Evolutionary conservation across 1,139 yeast genomes (phyloP).

Genomic region (Suhomyces guaymorum): DNA sequence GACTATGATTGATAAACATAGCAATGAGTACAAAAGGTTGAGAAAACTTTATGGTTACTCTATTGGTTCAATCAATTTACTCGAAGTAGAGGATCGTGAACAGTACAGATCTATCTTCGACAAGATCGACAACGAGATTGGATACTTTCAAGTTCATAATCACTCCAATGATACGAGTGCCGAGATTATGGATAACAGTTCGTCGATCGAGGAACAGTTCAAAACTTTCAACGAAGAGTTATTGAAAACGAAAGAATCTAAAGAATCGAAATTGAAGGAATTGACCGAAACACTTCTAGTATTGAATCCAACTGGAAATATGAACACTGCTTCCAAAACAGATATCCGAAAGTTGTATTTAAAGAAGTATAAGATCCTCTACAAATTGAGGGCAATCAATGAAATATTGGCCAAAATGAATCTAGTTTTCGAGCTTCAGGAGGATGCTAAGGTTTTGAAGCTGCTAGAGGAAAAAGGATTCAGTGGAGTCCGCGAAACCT

Average conservation of each 20-base stretch:
- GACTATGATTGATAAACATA: conserved; percentile 12
- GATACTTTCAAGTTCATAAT: conserved; percentile 7
- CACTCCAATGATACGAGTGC: conserved; percentile 3
- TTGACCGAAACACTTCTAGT: conserved; percentile 12
- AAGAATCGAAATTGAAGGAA: conserved; percentile 13
- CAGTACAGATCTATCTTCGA: conserved; percentile 11
- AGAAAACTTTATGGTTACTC: conserved; percentile 9
- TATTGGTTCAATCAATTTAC: conserved; percentile 5
- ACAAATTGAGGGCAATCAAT: conserved; percentile 14
- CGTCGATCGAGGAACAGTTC: conserved; percentile 10
- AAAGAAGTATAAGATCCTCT: conserved; percentile 15
- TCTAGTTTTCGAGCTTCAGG: conserved; percentile 16
- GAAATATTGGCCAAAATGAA: conserved; percentile 13
- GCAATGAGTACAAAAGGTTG: conserved; percentile 13
- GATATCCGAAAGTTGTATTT: conserved; percentile 12
- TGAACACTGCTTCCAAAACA: neutral
- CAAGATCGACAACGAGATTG: conserved; percentile 15
- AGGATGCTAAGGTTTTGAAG: conserved; percentile 14
- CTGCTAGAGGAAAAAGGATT: conserved; percentile 1
- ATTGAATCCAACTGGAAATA: conserved; percentile 1
- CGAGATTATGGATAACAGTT: conserved; percentile 7
- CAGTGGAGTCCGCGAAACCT: conserved; percentile 6
- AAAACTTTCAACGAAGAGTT: conserved; percentile 12
- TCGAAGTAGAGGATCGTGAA: conserved; percentile 1
- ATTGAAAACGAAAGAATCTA: conserved; percentile 9